These are phyloP conservation scores for Mortierella sp. DNA, from an alignment of 371 early-diverging fungal species.

Conservation along the genomic window DNA sequence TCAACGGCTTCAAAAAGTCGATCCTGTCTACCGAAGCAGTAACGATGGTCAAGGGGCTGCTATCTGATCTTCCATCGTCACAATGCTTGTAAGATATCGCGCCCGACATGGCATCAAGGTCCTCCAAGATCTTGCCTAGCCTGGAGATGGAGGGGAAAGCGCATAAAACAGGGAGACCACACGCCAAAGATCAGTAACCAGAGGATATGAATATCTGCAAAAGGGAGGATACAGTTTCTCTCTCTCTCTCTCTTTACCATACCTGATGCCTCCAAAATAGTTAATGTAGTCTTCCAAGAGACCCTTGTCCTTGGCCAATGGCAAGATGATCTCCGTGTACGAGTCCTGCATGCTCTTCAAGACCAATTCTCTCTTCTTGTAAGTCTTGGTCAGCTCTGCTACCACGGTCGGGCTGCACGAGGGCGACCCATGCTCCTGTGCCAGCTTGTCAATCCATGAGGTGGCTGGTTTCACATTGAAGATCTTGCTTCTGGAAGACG, in stretches of 20 bases:
- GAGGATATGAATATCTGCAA: too few species aligned
- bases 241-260: slow-evolving; percentile 9
- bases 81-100: slow-evolving; percentile 84
- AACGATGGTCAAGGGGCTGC: slow-evolving; percentile 80
- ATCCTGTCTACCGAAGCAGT: slow-evolving; percentile 93
- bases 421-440: slow-evolving; percentile 33
- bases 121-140: slow-evolving; percentile 70
- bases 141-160: too few species aligned
- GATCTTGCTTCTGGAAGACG: slow-evolving; percentile 31
- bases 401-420: slow-evolving; percentile 13
- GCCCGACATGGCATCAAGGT: slow-evolving; percentile 89
- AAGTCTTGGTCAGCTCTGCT: slow-evolving; percentile 18
- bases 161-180: too few species aligned
- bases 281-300: slow-evolving; percentile 86
- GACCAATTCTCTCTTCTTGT: slow-evolving; percentile 55
- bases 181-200: too few species aligned
- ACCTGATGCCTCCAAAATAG: slow-evolving; percentile 66
- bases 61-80: slow-evolving; percentile 68
- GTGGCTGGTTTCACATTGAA: slow-evolving; percentile 58
- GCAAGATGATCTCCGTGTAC: slow-evolving; percentile 80
- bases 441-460: slow-evolving; percentile 63
- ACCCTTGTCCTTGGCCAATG: slow-evolving; percentile 78
- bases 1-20: slow-evolving; percentile 76
- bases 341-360: slow-evolving; percentile 81
- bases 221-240: too few species aligned